phyloP scores from a whole-genome alignment of 176 grass and related monocot genomes.

The Carex myosuroides region DNA sequence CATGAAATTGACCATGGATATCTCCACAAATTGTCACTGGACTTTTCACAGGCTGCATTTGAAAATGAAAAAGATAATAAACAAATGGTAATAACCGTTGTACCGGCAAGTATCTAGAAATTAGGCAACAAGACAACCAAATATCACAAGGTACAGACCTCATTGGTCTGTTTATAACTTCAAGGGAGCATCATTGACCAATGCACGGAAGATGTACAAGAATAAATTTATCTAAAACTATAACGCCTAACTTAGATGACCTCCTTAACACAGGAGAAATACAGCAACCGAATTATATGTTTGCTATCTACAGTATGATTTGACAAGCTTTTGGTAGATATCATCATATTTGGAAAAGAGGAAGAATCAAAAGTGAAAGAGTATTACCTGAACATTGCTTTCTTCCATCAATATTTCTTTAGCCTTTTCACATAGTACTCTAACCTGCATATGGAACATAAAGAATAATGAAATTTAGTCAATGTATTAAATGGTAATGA shows the following conservation, averaged over 20 bases:
- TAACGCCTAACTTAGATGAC: neutral
- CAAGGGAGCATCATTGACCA: neutral
- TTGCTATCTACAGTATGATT: neutral
- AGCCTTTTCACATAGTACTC: conserved; percentile 39
- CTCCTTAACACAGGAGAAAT: neutral
- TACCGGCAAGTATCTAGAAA: neutral
- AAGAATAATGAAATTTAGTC: neutral
- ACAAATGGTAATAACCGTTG: neutral
- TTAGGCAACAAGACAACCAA: neutral
- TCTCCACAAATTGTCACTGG: conserved; percentile 74
- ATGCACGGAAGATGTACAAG: neutral
- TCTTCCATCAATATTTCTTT: conserved; percentile 61
- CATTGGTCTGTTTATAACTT: neutral
- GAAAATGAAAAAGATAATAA: conserved; percentile 10
- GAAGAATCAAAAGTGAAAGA: neutral
- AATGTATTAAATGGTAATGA: neutral
- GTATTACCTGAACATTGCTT: conserved; percentile 46
- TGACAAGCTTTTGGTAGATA: neutral
- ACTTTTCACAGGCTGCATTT: conserved; percentile 55
- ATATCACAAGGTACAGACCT: neutral
- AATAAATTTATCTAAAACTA: neutral
- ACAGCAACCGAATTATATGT: neutral
- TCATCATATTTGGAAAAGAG: neutral
- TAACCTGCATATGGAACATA: conserved; percentile 34
- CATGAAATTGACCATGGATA: conserved; percentile 78